Evolutionary conservation across 73 alveolate genomes (phyloP).

Genomic region (Loxodes magnus): DNA sequence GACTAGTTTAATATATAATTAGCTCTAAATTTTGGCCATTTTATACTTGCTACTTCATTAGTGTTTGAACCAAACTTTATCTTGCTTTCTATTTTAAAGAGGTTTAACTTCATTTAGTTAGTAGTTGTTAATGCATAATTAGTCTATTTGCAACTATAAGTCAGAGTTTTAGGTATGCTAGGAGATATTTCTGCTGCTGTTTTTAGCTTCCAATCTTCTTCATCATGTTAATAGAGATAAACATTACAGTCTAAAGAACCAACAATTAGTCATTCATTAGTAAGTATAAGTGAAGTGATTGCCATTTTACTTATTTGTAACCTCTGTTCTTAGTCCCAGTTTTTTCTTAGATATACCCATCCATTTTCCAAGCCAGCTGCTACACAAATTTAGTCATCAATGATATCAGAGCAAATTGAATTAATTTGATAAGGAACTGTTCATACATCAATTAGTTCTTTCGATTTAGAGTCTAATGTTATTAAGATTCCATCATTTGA

Average conservation of each 20-base stretch:
- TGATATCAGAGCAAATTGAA: slow-evolving; percentile 44
- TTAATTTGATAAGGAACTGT: slow-evolving; percentile 55
- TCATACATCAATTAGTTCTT: slow-evolving; percentile 80
- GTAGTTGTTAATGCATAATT: too few species aligned
- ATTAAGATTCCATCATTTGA: slow-evolving; percentile 56
- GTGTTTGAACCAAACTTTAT: too few species aligned
- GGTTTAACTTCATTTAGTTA: too few species aligned
- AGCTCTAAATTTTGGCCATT: too few species aligned
- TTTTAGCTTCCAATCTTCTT: slow-evolving; percentile 25
- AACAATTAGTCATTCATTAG: slow-evolving; percentile 61
- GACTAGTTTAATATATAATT: too few species aligned
- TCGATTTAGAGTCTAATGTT: slow-evolving; percentile 50
- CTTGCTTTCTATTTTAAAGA: too few species aligned
- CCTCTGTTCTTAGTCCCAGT: slow-evolving; percentile 74
- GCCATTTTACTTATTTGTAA: slow-evolving; percentile 50
- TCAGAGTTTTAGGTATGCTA: slow-evolving; percentile 42
- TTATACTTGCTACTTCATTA: too few species aligned
- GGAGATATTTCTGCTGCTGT: slow-evolving; percentile 27
- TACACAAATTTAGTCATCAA: slow-evolving; percentile 55
- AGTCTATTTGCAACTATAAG: slow-evolving; percentile 31
- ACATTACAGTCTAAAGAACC: slow-evolving; percentile 57
- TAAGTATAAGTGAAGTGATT: slow-evolving; percentile 60
- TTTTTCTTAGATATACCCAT: slow-evolving; percentile 52
- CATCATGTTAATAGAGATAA: slow-evolving; percentile 35
- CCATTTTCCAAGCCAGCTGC: slow-evolving; percentile 83